Percentiles rank a stretch among this genome's conserved stretches.
Evolutionary conservation across 495 filamentous ascomycete genomes (phyloP).

Genomic region (Aspergillus taichungensis): DNA sequence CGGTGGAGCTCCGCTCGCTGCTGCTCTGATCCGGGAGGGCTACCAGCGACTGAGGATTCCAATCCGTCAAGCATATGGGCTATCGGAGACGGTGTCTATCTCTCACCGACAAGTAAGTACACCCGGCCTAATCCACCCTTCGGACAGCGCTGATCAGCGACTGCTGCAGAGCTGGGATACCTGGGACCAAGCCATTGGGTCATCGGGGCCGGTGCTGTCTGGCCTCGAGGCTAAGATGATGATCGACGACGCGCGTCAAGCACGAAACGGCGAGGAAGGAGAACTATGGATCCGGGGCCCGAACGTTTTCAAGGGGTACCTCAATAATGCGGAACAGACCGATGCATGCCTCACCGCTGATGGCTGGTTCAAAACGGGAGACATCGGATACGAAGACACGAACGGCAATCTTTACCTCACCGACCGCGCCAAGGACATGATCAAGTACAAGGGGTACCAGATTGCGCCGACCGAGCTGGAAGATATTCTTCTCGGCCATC

Average conservation of each 20-base stretch:
- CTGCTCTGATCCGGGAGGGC: conserved; percentile 58
- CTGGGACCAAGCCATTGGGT: no score
- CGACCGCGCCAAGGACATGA: conserved; percentile 76
- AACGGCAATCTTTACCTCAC: conserved; percentile 65
- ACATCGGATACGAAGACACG: conserved; percentile 42
- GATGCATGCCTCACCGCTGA: conserved; percentile 3
- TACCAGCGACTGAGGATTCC: conserved; percentile 55
- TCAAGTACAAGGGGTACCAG: conserved; percentile 73
- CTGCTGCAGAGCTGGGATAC: no score
- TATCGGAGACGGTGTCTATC: conserved; percentile 50
- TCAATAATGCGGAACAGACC: no score
- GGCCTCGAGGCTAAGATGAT: no score
- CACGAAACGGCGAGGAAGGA: no score
- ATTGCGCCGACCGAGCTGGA: conserved; percentile 75
- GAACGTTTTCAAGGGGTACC: no score
- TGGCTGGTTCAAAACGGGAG: conserved; percentile 47
- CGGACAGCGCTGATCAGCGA: no score
- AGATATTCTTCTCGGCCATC: conserved; percentile 64
- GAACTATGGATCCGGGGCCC: no score
- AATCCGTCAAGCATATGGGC: conserved; percentile 64
- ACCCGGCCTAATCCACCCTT: no score
- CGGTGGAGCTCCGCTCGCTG: conserved; percentile 66
- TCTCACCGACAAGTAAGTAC: conserved; percentile 24
- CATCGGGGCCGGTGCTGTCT: no score
- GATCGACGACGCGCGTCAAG: no score